These are phyloP conservation scores for Pisolithus tinctorius DNA, from an alignment of 768 basidiomycete genomes.

Conservation along the genomic window DNA sequence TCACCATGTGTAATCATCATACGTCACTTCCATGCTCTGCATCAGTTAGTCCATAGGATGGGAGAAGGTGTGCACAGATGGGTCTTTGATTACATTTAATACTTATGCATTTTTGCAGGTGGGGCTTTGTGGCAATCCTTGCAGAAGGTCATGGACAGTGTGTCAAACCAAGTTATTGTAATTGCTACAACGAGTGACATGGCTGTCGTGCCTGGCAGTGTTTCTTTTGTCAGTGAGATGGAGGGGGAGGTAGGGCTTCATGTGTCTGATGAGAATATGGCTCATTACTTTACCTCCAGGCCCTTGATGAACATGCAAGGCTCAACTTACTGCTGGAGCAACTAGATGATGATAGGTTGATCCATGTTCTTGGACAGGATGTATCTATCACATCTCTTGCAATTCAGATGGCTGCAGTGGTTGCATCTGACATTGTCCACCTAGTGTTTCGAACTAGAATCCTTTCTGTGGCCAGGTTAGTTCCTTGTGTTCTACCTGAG, in stretches of 20 bases:
- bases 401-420: slow-evolving; percentile 84
- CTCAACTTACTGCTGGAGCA: slow-evolving; percentile 45
- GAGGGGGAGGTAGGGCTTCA: slow-evolving; percentile 50
- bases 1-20: slow-evolving; percentile 83
- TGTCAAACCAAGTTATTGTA: slow-evolving; percentile 68
- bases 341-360: slow-evolving; percentile 29
- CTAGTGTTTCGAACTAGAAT: slow-evolving; percentile 56
- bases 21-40: slow-evolving; percentile 74
- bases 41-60: slow-evolving; percentile 55
- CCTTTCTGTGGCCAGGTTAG: slow-evolving; percentile 32
- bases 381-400: slow-evolving; percentile 69
- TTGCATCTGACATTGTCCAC: slow-evolving; percentile 72
- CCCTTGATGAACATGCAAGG: slow-evolving; percentile 74
- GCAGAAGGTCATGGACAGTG: slow-evolving; percentile 53
- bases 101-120: slow-evolving; percentile 34
- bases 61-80: slow-evolving; percentile 47
- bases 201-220: slow-evolving; percentile 52
- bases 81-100: background rate
- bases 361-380: slow-evolving; percentile 53
- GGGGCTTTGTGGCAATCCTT: slow-evolving; percentile 49
- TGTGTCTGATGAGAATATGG: background rate
- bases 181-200: slow-evolving; percentile 67
- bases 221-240: slow-evolving; percentile 86
- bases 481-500: background rate
- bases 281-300: slow-evolving; percentile 37